phyloP scores from a whole-genome alignment of 140 eudicot genomes.

The Eryngium alpinum region DNA sequence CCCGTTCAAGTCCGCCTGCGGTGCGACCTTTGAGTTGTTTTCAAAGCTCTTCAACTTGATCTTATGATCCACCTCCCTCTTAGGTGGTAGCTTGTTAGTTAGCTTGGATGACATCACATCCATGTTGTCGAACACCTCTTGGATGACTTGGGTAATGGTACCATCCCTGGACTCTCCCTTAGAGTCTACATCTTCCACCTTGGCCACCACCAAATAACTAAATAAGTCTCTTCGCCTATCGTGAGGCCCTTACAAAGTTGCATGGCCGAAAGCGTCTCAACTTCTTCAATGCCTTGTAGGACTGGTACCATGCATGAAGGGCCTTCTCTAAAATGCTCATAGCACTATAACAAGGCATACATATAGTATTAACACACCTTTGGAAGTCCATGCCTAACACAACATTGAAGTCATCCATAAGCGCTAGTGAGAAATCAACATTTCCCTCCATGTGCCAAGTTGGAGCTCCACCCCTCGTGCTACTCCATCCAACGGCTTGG shows the following conservation, averaged over 20 bases:
- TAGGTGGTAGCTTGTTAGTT: not conserved
- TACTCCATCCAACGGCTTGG: not conserved
- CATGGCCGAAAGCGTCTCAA: not conserved
- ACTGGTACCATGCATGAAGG: not conserved
- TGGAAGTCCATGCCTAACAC: not conserved
- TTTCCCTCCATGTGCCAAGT: not conserved
- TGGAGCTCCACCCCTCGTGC: not conserved
- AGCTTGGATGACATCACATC: conserved; percentile 14
- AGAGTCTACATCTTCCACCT: not conserved
- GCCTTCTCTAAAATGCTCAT: not conserved
- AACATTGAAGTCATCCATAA: not conserved
- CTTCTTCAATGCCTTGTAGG: not conserved
- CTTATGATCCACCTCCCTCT: not conserved
- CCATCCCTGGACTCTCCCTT: not conserved
- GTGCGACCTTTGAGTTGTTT: not conserved
- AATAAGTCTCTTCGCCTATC: not conserved
- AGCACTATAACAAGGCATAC: not conserved
- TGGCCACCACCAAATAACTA: not conserved
- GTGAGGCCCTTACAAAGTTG: not conserved
- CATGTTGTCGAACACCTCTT: not conserved
- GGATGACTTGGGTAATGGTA: no score
- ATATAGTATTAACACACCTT: not conserved
- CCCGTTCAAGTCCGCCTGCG: no score
- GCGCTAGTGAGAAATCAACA: not conserved
- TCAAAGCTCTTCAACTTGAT: conserved; percentile 4